A percentile compares a stretch with the other conserved stretches of the same genome.
These are phyloP conservation scores for Skeletonema costatum DNA, from an alignment of 108 stramenopile genomes.

Conservation along the genomic window DNA sequence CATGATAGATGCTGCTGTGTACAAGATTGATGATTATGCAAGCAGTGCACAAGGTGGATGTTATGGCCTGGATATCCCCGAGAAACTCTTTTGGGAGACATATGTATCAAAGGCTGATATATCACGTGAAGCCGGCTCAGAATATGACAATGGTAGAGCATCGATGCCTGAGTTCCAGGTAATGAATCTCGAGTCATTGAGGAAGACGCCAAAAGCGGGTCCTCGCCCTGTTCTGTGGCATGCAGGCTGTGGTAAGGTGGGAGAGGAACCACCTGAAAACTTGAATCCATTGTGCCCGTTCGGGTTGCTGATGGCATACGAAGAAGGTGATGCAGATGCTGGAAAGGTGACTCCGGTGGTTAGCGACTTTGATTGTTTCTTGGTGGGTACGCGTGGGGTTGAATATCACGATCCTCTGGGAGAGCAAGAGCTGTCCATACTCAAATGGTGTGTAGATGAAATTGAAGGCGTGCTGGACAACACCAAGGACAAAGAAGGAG, in stretches of 20 bases:
- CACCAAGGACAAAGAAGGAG: background rate
- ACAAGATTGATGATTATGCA: no score
- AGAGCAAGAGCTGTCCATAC: background rate
- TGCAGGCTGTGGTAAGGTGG: background rate
- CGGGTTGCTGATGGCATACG: conserved; percentile 11
- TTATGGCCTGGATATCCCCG: no score
- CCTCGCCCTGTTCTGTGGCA: background rate
- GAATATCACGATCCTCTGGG: background rate
- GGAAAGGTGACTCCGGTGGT: conserved; percentile 11
- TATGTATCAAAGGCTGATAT: no score
- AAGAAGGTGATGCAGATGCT: background rate
- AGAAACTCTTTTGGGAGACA: no score
- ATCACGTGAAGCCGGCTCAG: no score
- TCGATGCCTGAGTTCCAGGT: no score
- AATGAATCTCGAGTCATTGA: background rate
- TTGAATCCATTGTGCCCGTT: background rate
- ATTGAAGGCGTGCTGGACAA: conserved; percentile 2
- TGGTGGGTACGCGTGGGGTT: conserved; percentile 16
- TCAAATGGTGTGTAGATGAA: background rate
- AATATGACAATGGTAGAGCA: no score
- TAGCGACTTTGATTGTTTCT: conserved; percentile 19
- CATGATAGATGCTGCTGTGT: no score
- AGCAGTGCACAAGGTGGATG: no score
- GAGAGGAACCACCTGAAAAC: background rate
- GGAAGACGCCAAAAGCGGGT: background rate